Base-by-base conservation (phyloP, 1,284 basidiomycete genomes). In the Rhodofomes roseus region DNA sequence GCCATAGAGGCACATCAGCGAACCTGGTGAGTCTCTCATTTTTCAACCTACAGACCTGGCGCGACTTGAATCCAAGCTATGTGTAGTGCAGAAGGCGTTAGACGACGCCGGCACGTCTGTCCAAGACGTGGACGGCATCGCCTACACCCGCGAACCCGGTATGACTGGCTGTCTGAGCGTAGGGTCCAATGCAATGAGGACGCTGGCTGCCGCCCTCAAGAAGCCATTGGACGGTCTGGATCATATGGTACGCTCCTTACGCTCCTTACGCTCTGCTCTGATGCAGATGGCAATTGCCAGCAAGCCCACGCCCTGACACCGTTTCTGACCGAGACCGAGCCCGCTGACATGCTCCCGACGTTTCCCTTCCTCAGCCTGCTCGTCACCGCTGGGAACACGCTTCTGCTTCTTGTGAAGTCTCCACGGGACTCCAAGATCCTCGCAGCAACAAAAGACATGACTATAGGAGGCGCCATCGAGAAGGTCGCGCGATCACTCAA, bases 281-380 rank as follows among this genome's bases (percentile, higher is more conserved):
- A 31, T 37, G 31, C 31, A 34, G 11, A 34, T 11, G 5, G 41
- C 25, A 51, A 56, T 55, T 46, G n/a, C 34, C 60, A 95, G 95
- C 95, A 96, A 93, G 96, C 93, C 0, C 95, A 98, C 68, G 93
- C 96, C 0, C 78, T 97, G 1, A 97, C 95, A 0, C 82, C 92
- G 0, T 74, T 93, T 27, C 81, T 97, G 11, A 95, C 95, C 0
- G 75, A 81, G 11, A 95, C 95, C 0, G 75, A 81, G 1, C 75
- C 80, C 22, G 60, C 69, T 0, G 70, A 77, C 0, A 68, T 78
- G 20, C 76, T 78, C 4, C 92, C 93, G 0, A 66, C 69, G 14
- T 97, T 90, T 70, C 96, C 96, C 0, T 97, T 96, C 77, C 80
- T 97, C 39, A 90, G 90, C 0, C 79, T 97, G 12, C 81, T 98